A percentile compares a stretch with the other conserved stretches of the same genome.
phyloP scores from a whole-genome alignment of 805 yeast species.

The Alloascoidea africana region DNA sequence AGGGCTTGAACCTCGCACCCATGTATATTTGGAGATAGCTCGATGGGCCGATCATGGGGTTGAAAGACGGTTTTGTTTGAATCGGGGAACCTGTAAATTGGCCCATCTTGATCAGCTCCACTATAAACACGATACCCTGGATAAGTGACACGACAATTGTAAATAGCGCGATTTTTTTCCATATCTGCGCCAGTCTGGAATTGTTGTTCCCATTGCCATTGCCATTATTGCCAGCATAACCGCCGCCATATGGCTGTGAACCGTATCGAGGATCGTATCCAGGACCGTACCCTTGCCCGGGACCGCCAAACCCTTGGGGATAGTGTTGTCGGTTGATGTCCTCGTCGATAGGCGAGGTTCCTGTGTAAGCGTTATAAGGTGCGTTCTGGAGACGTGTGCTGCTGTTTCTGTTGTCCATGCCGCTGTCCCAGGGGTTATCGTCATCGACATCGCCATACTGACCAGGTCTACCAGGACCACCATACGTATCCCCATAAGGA shows the following conservation, averaged over 20 bases:
- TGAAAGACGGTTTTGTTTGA: conserved; percentile 56
- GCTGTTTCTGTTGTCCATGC: too few relatives aligned
- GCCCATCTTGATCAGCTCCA: conserved; percentile 43
- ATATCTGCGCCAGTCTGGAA: background rate
- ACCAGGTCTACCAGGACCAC: too few relatives aligned
- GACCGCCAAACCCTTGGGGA: too few relatives aligned
- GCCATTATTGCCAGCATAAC: too few relatives aligned
- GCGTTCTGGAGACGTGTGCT: too few relatives aligned
- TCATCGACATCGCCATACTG: too few relatives aligned
- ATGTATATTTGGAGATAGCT: conserved; percentile 46
- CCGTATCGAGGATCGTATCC: background rate
- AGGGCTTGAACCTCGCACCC: conserved; percentile 61
- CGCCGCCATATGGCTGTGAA: background rate
- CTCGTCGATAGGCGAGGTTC: background rate
- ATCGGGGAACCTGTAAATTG: conserved; percentile 45
- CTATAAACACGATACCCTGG: conserved; percentile 41
- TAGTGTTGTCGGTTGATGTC: background rate
- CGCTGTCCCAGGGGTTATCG: too few relatives aligned
- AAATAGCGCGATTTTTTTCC: background rate
- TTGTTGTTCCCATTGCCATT: too few relatives aligned
- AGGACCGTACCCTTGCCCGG: too few relatives aligned
- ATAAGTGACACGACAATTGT: conserved; percentile 5
- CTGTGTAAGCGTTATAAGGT: background rate
- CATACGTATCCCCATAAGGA: too few relatives aligned
- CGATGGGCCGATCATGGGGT: conserved; percentile 72